Evolutionary conservation across 768 basidiomycete species (phyloP), one percentile per base, ranked within the genome.

Genomic region (Kwoniella shandongensis): DNA sequence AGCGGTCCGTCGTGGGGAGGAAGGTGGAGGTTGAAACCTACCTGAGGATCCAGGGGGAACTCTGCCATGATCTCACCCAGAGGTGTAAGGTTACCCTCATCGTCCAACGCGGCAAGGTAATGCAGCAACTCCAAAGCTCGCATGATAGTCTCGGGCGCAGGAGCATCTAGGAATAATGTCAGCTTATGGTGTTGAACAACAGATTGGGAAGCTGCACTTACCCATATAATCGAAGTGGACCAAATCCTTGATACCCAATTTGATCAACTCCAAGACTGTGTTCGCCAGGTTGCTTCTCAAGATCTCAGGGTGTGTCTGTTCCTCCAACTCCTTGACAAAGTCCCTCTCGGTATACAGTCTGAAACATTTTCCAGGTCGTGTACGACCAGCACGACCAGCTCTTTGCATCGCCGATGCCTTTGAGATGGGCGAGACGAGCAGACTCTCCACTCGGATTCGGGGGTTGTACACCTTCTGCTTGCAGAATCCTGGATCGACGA

Each of bases 401-500:
- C 96, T 80, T 77, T 99, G 94, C 77, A 94, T 90, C 4, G 94
- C 94, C 0, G 88, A 90, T 1, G 92, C 96, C 76, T 98, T 98
- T 26, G 91, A 94, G 66, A 98, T 99, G 0, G 92, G 93, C 49
- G 88, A 87, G 41, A 98, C 93, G 17, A 97, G 79, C 51, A 99
- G 79, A 59, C 87, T 88, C 79, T 99, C 94, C 18, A 98, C 94
- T 44, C 94, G 86, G 58, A 97, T 96, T 27, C 94, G 84, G 0
- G 94, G 96, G 75, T 97, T 98, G 80, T 98, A 99, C 46, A 98
- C 88, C 73, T 94, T 97, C 78, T 97, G 94, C 78, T 99, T 94
- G 30, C 88, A 92, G 79, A 98, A 96, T 1, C 92, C 93, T 0
- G 93, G 91, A 71, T 97, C 94, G 44, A 97, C 92, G 55, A 97